Base-by-base conservation (phyloP, 1,284 basidiomycete species). In the Sporisorium reilianum region DNA sequence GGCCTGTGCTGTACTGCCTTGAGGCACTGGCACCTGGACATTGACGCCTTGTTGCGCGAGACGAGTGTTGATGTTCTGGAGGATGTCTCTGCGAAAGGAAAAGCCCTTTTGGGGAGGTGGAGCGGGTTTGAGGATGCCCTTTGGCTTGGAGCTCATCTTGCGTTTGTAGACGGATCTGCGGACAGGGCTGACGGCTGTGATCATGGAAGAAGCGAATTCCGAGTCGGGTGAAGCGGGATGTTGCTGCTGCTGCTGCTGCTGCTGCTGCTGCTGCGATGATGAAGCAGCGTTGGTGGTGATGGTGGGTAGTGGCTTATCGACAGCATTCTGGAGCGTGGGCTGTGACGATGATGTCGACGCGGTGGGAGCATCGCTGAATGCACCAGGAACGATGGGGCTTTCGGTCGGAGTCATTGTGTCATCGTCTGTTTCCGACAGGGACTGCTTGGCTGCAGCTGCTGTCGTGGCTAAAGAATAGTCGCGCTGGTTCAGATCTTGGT, bases 21-120 rank as follows among this genome's bases (percentile, higher is more conserved):
- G 73, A 2, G 78, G 78, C 16, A 82, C 55, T 5, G 82, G 81
- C 0, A 84, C 78, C 42, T 81, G 77, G 6, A 83, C 70, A 48
- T 80, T 77, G 30, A 84, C 76, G n/a, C 82, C 82, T 32, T 81
- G 78, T 55, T 82, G 81, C 8, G 82, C 81, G 11, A 84, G 75
- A 26, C 80, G 70, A 28, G 75, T 74, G 53, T 84, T 83, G 58
- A 84, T 67, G 52, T 61, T 74, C 46, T 82, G 78, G 9, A 83
- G 62, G 23, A 82, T 76, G 46, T 82, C 81, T 46, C 79, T 55
- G 22, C 80, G 79, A 59, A 78, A 75, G 48, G 77, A 80, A 49
- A 82, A 82, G 51, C 77, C 64, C 52, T 82, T 77, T 30, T 68
- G 70, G n/a, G 71, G 80, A 22, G 68, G 70, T 9, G 80, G 70